These are phyloP conservation scores for Suhomyces ambrosiae DNA, from an alignment of 1,139 yeast species.

Conservation along the genomic window DNA sequence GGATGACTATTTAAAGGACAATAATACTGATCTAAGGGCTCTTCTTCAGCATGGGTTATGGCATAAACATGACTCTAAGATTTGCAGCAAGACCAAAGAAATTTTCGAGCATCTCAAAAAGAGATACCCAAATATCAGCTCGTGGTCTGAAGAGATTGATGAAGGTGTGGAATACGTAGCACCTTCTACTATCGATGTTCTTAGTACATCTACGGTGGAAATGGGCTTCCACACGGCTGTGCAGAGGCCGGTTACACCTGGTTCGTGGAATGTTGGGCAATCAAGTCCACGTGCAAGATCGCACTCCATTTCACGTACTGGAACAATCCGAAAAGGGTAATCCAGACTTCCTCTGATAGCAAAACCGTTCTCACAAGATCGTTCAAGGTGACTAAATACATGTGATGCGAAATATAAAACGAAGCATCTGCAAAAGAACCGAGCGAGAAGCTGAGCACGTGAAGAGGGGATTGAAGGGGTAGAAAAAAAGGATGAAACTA, in stretches of 20 bases:
- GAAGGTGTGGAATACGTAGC: constrained; percentile 24
- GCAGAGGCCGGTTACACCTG: constrained; percentile 11
- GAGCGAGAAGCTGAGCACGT: neutral
- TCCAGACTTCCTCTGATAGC: too few relatives aligned
- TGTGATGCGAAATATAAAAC: neutral
- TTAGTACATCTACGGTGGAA: constrained; percentile 1
- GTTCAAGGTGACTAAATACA: too few relatives aligned
- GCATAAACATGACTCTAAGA: constrained; percentile 21
- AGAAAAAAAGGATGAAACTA: too few relatives aligned
- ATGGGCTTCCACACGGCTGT: constrained; percentile 5
- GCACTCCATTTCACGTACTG: neutral
- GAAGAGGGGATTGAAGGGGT: neutral
- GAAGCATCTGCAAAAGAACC: neutral
- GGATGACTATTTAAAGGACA: constrained; percentile 31
- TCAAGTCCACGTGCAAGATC: neutral
- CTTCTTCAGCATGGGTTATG: constrained; percentile 39
- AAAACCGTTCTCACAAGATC: too few relatives aligned
- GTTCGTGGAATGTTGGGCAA: constrained; percentile 8
- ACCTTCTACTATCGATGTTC: constrained; percentile 12
- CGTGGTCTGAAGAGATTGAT: constrained; percentile 30
- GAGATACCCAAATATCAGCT: neutral
- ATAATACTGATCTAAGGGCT: constrained; percentile 26
- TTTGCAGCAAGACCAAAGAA: constrained; percentile 26
- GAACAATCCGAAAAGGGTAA: neutral
- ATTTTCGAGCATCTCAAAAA: constrained; percentile 16